These are phyloP conservation scores for Dioszegia hungarica DNA, from an alignment of 768 basidiomycete species.

Conservation along the genomic window DNA sequence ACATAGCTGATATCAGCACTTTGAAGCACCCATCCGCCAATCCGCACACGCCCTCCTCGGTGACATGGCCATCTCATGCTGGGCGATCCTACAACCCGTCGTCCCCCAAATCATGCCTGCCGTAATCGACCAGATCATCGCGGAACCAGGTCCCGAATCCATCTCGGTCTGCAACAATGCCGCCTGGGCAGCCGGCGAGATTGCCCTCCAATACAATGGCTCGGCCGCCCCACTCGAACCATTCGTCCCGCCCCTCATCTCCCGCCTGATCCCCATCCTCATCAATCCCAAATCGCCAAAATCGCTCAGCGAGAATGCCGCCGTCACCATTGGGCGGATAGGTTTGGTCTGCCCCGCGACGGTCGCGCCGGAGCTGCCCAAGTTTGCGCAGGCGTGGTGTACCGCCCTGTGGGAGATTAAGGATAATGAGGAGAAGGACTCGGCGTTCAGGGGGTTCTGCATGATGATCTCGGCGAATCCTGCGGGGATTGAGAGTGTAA, in stretches of 20 bases:
- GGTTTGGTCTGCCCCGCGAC: slow-evolving; percentile 84
- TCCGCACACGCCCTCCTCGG: slow-evolving; percentile 98
- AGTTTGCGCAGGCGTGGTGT: slow-evolving; percentile 95
- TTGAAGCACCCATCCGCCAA: slow-evolving; percentile 90
- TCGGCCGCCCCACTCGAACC: slow-evolving; percentile 58
- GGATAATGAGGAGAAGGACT: slow-evolving; percentile 99
- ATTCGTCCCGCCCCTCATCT: slow-evolving; percentile 81
- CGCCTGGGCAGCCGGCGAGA: slow-evolving; percentile 99
- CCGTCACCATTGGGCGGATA: slow-evolving; percentile 93
- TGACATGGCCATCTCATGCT: slow-evolving; percentile 95
- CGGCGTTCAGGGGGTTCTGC: slow-evolving; percentile 95
- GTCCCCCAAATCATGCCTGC: slow-evolving; percentile 86
- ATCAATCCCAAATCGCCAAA: slow-evolving; percentile 88
- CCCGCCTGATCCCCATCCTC: slow-evolving; percentile 85
- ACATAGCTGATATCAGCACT: slow-evolving; percentile 56
- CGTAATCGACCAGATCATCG: slow-evolving; percentile 65
- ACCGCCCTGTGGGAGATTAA: slow-evolving; percentile 95
- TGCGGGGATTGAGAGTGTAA: slow-evolving; percentile 81
- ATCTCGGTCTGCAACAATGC: slow-evolving; percentile 98
- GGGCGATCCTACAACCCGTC: slow-evolving; percentile 73
- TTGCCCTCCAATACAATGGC: slow-evolving; percentile 72
- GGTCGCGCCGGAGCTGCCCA: slow-evolving; percentile 80
- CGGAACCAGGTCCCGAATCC: slow-evolving; percentile 87
- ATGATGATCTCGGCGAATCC: slow-evolving; percentile 93
- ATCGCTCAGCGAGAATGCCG: slow-evolving; percentile 93